A percentile compares a stretch with the other conserved stretches of the same genome.
These are phyloP conservation scores for Skeletonema grethae DNA, from an alignment of 108 stramenopile species.

Conservation along the genomic window DNA sequence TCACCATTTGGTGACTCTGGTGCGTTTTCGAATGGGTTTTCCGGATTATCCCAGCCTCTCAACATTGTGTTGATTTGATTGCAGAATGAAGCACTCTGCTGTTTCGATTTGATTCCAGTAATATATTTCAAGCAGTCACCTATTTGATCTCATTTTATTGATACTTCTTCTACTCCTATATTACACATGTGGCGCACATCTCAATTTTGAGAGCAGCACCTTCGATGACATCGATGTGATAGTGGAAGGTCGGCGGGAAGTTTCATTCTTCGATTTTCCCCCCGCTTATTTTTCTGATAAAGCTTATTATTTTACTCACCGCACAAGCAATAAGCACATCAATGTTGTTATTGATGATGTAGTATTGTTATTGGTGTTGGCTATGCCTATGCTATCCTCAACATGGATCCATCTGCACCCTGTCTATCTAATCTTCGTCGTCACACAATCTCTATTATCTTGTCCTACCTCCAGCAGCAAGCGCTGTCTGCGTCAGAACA, in stretches of 20 bases:
- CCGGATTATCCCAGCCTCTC: conserved; percentile 12
- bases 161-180: too few relatives aligned
- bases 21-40: not conserved
- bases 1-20: conserved; percentile 5
- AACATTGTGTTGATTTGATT: conserved; percentile 6
- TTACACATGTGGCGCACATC: too few relatives aligned
- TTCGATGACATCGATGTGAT: not conserved
- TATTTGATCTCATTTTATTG: too few relatives aligned
- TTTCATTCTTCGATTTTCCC: too few relatives aligned
- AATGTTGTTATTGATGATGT: too few relatives aligned
- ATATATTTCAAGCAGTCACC: too few relatives aligned
- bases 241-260: not conserved
- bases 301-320: too few relatives aligned
- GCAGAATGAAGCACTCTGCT: not conserved
- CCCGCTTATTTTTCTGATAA: too few relatives aligned
- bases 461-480: conserved; percentile 67
- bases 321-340: too few relatives aligned
- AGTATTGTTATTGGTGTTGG: too few relatives aligned
- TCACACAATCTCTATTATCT: conserved; percentile 66
- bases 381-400: not conserved
- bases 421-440: conserved; percentile 42
- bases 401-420: conserved; percentile 10
- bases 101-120: too few relatives aligned
- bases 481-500: not conserved
- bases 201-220: too few relatives aligned